Evolutionary conservation across 768 basidiomycete species (phyloP).

Genomic region (Tricholoma matsutake): DNA sequence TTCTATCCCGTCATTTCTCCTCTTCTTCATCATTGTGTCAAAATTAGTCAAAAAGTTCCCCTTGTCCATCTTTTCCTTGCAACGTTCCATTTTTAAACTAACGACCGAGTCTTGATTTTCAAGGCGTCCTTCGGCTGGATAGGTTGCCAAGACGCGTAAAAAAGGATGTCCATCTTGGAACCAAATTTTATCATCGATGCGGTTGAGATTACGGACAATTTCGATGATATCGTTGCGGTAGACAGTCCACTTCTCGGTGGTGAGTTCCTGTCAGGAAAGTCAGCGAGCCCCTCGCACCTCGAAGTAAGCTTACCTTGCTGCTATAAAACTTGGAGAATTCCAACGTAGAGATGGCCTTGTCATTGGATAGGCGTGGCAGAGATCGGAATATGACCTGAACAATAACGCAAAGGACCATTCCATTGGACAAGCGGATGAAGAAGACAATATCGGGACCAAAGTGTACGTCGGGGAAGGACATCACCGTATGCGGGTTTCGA

Average conservation of each 20-base stretch:
- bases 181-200: neutral
- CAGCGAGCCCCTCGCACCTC: neutral
- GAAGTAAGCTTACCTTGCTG: neutral
- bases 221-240: neutral
- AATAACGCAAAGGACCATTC: neutral
- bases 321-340: neutral
- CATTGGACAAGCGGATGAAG: neutral
- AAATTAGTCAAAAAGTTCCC: no score
- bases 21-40: no score
- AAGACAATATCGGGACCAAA: neutral
- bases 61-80: no score
- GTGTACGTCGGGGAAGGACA: neutral
- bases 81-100: no score
- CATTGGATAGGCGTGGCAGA: neutral
- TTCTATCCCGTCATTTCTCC: no score
- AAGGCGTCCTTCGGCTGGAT: no score
- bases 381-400: neutral
- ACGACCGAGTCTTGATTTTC: no score
- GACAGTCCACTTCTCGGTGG: neutral
- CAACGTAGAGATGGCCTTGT: neutral
- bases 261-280: neutral
- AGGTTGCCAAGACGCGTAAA: neutral
- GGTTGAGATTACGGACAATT: neutral
- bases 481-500: neutral
- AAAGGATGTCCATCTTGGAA: neutral